Evolutionary conservation across 2,329 filamentous ascomycete species (phyloP).

Genomic region (Cladosporium sp.): DNA sequence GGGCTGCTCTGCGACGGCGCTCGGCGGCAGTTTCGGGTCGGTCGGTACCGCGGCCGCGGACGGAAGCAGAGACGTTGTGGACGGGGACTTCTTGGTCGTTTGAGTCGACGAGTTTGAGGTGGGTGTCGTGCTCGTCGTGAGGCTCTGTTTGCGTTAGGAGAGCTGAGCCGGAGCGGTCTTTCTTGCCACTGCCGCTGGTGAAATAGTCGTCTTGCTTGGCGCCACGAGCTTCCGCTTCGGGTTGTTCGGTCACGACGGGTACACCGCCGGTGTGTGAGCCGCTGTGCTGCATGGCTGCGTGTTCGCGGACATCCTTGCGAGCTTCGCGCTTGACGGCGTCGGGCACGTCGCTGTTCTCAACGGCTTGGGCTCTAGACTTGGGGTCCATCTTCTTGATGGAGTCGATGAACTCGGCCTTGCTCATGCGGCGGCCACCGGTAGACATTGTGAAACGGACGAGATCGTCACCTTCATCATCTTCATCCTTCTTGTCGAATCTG

Average conservation of each 20-base stretch:
- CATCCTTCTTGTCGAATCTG: conserved; percentile 5
- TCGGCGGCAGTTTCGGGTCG: conserved; percentile 36
- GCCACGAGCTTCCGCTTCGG: conserved; percentile 15
- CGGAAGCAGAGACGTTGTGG: conserved; percentile 38
- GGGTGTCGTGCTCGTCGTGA: conserved; percentile 31
- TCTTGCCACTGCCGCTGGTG: neutral
- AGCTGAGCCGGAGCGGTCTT: neutral
- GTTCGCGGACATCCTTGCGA: conserved; percentile 37
- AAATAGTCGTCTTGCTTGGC: neutral
- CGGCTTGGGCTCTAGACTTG: conserved; percentile 52
- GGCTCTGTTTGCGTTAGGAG: neutral
- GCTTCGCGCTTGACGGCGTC: conserved; percentile 46
- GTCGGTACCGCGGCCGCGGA: conserved; percentile 16
- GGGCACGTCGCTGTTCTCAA: conserved; percentile 46
- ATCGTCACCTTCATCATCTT: conserved; percentile 60
- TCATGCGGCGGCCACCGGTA: conserved; percentile 69
- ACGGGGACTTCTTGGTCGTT: conserved; percentile 45
- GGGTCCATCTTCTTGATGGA: conserved; percentile 70
- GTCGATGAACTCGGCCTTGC: conserved; percentile 72
- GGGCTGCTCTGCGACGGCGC: conserved; percentile 37
- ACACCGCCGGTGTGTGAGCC: conserved; percentile 13
- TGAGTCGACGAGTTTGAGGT: conserved; percentile 43
- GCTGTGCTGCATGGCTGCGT: conserved; percentile 17
- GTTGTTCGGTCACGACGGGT: conserved; percentile 22
- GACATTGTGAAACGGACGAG: conserved; percentile 73